These are phyloP conservation scores for Gossypium davidsonii DNA, from an alignment of 441 rosid genomes.

Conservation along the genomic window DNA sequence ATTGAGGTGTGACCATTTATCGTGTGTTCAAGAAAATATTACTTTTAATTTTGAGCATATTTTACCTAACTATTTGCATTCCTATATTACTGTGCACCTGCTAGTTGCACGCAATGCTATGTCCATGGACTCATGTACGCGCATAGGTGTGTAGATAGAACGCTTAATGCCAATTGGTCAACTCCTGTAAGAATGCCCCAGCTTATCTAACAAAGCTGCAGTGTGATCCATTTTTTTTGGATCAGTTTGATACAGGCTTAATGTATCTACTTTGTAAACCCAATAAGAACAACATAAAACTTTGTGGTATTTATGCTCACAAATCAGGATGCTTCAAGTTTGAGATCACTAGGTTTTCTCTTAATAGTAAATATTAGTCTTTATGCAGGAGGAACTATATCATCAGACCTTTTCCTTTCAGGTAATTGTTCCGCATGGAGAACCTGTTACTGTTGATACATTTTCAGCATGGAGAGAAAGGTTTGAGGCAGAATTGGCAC, in stretches of 20 bases:
- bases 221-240: background rate
- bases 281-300: background rate
- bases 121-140: background rate
- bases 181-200: background rate
- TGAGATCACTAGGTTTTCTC: background rate
- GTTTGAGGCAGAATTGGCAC: conserved; percentile 94
- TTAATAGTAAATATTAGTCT: background rate
- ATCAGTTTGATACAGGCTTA: background rate
- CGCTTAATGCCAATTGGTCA: background rate
- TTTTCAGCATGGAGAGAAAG: conserved; percentile 96
- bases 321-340: conserved; percentile 1
- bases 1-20: conserved; percentile 53
- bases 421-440: conserved; percentile 93
- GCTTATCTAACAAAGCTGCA: background rate
- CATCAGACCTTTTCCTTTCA: conserved; percentile 13
- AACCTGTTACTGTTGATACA: conserved; percentile 86
- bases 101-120: background rate
- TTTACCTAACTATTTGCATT: background rate
- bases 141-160: background rate
- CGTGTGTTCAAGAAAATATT: conserved; percentile 7
- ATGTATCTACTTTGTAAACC: background rate
- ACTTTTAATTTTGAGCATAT: background rate
- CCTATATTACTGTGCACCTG: background rate
- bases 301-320: background rate
- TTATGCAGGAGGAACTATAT: background rate